Base-by-base conservation (phyloP, 1,284 basidiomycete species). In the Boletellus deceptivus region DNA sequence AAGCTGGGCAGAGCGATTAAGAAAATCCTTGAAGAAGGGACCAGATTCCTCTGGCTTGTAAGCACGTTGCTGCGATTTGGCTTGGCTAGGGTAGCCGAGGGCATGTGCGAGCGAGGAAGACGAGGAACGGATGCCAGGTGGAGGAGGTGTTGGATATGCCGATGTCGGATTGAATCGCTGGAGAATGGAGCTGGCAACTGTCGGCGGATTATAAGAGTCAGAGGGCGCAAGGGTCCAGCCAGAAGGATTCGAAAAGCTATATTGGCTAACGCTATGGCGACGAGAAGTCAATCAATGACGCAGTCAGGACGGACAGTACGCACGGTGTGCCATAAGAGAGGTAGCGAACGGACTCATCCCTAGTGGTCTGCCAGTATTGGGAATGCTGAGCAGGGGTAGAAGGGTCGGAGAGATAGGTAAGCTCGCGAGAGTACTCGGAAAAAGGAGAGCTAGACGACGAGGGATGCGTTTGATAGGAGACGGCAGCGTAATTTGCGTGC, bases 21-120 rank as follows among this genome's bases (percentile, higher is more conserved):
- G 65, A 61, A 86, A 86, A 25, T 77, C 70, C 53, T 84, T 76
- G 62, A 86, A 86, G 61, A 85, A 87, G 2, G 69, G 62, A 5
- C 72, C 64, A 1, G 86, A 87, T 42, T 87, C 80, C 45, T 78
- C 72, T 6, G 82, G 73, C n/a, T 71, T 67, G 56, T 77, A 78
- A 16, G 70, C 59, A 31, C 55, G 63, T 38, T 62, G 67, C 64
- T 69, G 69, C 9, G 62, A 40, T 46, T 59, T 68, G 25, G 13
- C 46, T 16, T 69, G 68, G 25, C 58, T 61, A 1, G 78, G 77
- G 24, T 74, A 72, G 10, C 81, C 84, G n/a, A 89, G 75, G 7
- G 86, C 86, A 62, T 75, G 75, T 2, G 87, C 85, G 48, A 89
- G 76, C 10, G 86, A 88, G 14, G 86, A 87, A 1, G 84, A 84